Percentiles rank a stretch among this genome's conserved stretches.
phyloP scores from a whole-genome alignment of 2,329 filamentous ascomycete species.

The Alternaria novae-zelandiae region DNA sequence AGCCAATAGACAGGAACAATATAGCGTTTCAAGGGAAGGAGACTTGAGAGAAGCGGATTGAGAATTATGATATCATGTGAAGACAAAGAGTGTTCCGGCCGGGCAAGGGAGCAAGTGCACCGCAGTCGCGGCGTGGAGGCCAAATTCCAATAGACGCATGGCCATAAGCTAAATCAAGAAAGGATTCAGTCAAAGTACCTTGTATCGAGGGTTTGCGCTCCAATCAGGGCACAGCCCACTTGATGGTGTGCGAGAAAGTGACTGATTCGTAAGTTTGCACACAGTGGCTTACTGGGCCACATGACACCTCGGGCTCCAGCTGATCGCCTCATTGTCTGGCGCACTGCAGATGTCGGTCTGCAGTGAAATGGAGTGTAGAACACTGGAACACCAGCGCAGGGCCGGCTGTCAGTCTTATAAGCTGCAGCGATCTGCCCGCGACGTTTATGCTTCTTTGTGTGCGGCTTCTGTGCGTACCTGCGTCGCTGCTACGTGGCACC shows the following conservation, averaged over 20 bases:
- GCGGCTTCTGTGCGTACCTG: constrained; percentile 41
- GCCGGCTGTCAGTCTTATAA: constrained; percentile 33
- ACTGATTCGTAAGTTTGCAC: constrained; percentile 46
- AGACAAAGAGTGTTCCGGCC: constrained; percentile 27
- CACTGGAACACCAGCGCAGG: constrained; percentile 16
- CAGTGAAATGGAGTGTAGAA: constrained; percentile 26
- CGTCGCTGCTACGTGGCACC: constrained; percentile 48
- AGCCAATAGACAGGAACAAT: constrained; percentile 29
- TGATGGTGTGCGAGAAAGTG: constrained; percentile 47
- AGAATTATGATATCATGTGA: constrained; percentile 42
- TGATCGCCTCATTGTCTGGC: constrained; percentile 44
- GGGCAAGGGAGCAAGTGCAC: constrained; percentile 33
- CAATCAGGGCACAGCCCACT: constrained; percentile 35
- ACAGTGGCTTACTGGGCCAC: constrained; percentile 48
- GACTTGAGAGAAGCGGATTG: constrained; percentile 23
- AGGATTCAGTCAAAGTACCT: constrained; percentile 45
- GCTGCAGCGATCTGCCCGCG: constrained; percentile 20
- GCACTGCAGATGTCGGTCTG: constrained; percentile 32
- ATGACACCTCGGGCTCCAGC: constrained; percentile 44
- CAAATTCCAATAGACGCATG: constrained; percentile 45
- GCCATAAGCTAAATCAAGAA: constrained; percentile 46
- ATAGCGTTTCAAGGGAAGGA: constrained; percentile 35
- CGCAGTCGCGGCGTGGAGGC: constrained; percentile 36
- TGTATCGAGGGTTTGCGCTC: constrained; percentile 35
- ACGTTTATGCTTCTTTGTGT: constrained; percentile 32